Conservation (phyloP, 768 basidiomycete species). For the Peribolospora kevripleyi region DNA sequence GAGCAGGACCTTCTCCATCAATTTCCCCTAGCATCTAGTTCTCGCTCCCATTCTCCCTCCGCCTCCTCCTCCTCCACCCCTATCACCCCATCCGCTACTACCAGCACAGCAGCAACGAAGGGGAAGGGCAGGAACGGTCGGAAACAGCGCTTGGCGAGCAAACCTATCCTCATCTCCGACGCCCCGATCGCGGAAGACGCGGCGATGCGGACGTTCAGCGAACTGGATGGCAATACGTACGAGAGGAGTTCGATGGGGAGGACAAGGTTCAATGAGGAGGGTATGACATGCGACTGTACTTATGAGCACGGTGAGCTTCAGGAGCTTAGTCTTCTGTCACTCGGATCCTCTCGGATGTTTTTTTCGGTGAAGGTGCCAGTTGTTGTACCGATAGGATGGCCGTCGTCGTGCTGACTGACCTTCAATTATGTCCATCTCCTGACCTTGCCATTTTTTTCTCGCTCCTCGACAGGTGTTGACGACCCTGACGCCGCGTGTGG, state of each 20-base stretch:
- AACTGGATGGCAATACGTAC: constrained; percentile 57
- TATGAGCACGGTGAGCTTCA: constrained; percentile 50
- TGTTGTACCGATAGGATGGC: too few species aligned
- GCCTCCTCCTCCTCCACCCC: too few species aligned
- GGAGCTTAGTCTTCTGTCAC: background rate
- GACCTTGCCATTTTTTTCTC: background rate
- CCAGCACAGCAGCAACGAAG: too few species aligned
- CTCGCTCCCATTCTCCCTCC: too few species aligned
- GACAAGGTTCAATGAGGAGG: constrained; percentile 67
- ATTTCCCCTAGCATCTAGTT: too few species aligned
- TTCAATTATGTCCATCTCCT: too few species aligned
- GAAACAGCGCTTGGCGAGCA: too few species aligned
- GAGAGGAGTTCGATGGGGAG: constrained; percentile 68
- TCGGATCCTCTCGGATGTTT: background rate
- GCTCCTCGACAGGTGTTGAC: constrained; percentile 29
- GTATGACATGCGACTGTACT: constrained; percentile 82
- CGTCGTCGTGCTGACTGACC: background rate
- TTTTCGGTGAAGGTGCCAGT: background rate
- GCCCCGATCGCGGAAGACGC: background rate
- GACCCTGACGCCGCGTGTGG: constrained; percentile 51
- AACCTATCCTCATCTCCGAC: too few species aligned
- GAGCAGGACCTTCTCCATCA: too few species aligned
- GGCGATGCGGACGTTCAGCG: constrained; percentile 32
- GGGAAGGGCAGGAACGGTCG: too few species aligned
- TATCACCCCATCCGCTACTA: too few species aligned